These are phyloP conservation scores for Striga hermonthica DNA, from an alignment of 305 asterid genomes.

Conservation along the genomic window DNA sequence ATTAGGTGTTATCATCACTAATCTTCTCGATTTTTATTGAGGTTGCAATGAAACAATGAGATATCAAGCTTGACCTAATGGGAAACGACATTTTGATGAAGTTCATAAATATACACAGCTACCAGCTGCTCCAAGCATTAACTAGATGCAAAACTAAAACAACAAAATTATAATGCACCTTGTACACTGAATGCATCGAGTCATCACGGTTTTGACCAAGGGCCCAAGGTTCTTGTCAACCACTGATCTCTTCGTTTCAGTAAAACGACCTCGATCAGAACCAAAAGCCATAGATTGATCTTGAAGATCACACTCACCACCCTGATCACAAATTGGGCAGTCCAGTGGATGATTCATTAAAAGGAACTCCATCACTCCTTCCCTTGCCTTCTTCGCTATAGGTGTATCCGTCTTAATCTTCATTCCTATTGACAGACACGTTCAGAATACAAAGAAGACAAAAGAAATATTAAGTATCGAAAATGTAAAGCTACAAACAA, in stretches of 20 bases:
- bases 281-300: constrained; percentile 99
- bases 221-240: constrained; percentile 99
- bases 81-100: too few species aligned
- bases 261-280: constrained; percentile 94
- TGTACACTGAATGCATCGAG: constrained; percentile 97
- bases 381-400: constrained; percentile 91
- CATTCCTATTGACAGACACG: constrained; percentile 56
- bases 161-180: constrained; percentile 43
- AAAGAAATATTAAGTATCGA: not conserved
- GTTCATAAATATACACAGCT: too few species aligned
- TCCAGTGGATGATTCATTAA: constrained; percentile 80
- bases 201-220: constrained; percentile 96
- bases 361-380: constrained; percentile 96
- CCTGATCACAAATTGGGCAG: constrained; percentile 98
- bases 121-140: constrained; percentile 21
- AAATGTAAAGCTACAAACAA: constrained; percentile 1
- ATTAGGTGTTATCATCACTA: constrained; percentile 4
- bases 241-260: constrained; percentile 90
- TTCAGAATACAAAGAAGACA: constrained; percentile 7
- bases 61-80: constrained; percentile 3
- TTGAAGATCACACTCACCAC: constrained; percentile 99
- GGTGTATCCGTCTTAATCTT: constrained; percentile 94
- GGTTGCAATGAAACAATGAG: constrained; percentile 2
- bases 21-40: constrained; percentile 18
- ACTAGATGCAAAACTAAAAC: not conserved